Evolutionary conservation across 2,329 filamentous ascomycete genomes (phyloP), one percentile per base, ranked within the genome.

Genomic region (Aspergillus phoenicis): DNA sequence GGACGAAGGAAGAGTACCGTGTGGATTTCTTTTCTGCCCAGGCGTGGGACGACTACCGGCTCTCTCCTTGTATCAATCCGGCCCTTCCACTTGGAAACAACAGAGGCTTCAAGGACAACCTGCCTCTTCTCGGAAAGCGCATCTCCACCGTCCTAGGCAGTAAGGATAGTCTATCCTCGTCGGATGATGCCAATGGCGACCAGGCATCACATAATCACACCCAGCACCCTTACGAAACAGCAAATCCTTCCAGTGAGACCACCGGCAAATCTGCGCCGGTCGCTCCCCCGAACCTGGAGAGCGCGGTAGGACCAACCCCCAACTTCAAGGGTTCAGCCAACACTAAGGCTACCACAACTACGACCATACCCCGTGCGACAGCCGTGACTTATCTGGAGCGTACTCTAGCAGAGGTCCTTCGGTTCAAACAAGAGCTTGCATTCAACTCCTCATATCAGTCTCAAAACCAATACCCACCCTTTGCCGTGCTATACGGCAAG

Each of bases 401-500:
- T 61, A 93, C 89, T 0, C 86, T 98, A 0, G 80, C 85, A 15
- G 86, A 89, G 28, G 88, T 87, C 6, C 88, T 88, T 63, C 80
- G 79, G 8, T 98, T 97, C 83, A 93, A 95, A 63, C 77, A 85
- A 62, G 89, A 94, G 68, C 84, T 94, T 1, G 81, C 83, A 1
- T 88, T 90, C 76, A 80, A 81, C 1, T 80, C 87, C 0, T 66
- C 75, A 1, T 87, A 89, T 68, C 84, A 87, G 15, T 75, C 78
- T 0, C 73, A 81, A n/a, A 96, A 97, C 71, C 73, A 75, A 0
- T 97, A 97, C 70, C 93, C 93, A 2, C 93, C 94, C 0, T 81
- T 91, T 11, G 88, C 91, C 0, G 84, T 96, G 51, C 85, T 98
- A 8, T 97, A 96, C 77, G 90, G 91, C 59, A 97, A 96, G 74